Evolutionary conservation across 805 yeast species (phyloP).

Genomic region (Metschnikowia santaceciliae): DNA sequence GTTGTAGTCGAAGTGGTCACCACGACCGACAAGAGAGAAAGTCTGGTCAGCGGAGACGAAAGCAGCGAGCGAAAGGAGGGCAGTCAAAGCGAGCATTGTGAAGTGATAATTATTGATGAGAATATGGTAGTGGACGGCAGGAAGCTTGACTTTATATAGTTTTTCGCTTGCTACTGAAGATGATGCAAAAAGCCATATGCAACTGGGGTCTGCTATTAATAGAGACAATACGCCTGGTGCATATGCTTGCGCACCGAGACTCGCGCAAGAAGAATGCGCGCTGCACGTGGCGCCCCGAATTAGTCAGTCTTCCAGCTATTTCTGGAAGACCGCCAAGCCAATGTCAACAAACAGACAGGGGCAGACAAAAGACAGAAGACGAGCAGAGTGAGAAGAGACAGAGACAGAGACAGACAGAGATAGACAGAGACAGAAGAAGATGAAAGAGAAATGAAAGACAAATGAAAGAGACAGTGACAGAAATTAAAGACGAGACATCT

Average conservation of each 20-base stretch:
- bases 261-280: neutral
- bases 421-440: too few species aligned
- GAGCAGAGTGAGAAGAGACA: too few species aligned
- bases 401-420: too few species aligned
- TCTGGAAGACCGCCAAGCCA: neutral
- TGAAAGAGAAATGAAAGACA: too few species aligned
- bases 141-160: neutral
- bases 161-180: neutral
- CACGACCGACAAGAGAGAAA: conserved; percentile 27
- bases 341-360: too few species aligned
- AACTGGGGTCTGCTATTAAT: neutral
- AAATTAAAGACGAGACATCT: too few species aligned
- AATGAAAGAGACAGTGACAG: too few species aligned
- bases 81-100: conserved; percentile 11
- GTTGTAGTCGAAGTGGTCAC: conserved; percentile 19
- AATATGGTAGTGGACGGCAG: too few species aligned
- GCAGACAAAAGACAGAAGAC: too few species aligned
- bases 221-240: neutral
- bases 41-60: conserved; percentile 29
- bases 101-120: neutral
- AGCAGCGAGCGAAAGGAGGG: conserved; percentile 24
- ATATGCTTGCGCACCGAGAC: too few species aligned
- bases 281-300: neutral
- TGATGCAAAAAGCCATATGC: neutral
- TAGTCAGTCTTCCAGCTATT: neutral